These are phyloP conservation scores for Citeromyces nyonsensis DNA, from an alignment of 805 yeast species.

Conservation along the genomic window DNA sequence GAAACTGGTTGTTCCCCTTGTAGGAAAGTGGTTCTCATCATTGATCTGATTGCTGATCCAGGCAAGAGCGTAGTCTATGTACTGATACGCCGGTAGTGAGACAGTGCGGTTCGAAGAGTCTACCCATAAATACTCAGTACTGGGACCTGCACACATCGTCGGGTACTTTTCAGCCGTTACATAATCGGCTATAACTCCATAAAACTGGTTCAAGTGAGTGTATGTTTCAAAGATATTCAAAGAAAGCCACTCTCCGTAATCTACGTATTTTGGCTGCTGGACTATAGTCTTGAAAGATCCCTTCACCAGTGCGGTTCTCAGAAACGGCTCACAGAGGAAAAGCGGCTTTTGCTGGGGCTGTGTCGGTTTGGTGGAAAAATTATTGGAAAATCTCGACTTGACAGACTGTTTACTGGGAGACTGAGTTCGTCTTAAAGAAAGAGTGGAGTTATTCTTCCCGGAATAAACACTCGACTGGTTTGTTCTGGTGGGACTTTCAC, in stretches of 20 bases:
- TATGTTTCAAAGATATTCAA: conserved; percentile 82
- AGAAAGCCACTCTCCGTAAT: conserved; percentile 91
- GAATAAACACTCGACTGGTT: conserved; percentile 18
- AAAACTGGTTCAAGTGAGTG: conserved; percentile 74
- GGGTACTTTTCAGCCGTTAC: conserved; percentile 84
- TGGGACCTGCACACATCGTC: conserved; percentile 92
- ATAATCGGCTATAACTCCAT: conserved; percentile 81
- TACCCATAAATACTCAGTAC: conserved; percentile 82
- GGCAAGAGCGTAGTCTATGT: conserved; percentile 79
- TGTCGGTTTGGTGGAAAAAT: conserved; percentile 5
- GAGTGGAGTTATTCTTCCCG: conserved; percentile 24
- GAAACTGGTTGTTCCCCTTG: conserved; percentile 78
- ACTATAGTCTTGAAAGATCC: conserved; percentile 95
- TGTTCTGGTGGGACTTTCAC: conserved; percentile 8
- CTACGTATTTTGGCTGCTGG: conserved; percentile 89
- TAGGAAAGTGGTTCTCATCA: conserved; percentile 85
- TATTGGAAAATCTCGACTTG: conserved; percentile 9
- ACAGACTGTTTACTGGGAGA: conserved; percentile 29
- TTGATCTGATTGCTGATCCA: conserved; percentile 83
- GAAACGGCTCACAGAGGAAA: conserved; percentile 85
- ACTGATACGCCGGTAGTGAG: conserved; percentile 82
- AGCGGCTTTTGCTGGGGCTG: conserved; percentile 27
- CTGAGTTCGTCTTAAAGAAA: conserved; percentile 28
- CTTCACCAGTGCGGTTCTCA: conserved; percentile 85
- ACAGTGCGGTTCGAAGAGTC: conserved; percentile 57